Percentiles rank a stretch among this genome's conserved stretches.
These are phyloP conservation scores for Cercospora citrullina DNA, from an alignment of 2,329 filamentous ascomycete genomes.

Conservation along the genomic window DNA sequence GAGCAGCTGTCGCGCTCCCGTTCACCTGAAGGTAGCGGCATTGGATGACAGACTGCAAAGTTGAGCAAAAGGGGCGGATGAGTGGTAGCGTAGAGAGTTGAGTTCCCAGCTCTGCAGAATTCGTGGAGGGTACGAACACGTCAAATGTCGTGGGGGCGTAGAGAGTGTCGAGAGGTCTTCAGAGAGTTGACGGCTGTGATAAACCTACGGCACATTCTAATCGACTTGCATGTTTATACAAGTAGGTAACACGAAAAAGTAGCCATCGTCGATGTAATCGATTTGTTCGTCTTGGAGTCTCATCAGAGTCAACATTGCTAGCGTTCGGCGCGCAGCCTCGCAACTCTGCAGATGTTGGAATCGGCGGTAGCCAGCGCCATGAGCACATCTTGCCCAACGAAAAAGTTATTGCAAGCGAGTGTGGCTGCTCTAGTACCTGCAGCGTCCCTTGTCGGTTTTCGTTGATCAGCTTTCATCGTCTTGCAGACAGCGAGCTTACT, in stretches of 20 bases:
- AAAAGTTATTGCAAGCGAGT: neutral
- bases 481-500: neutral
- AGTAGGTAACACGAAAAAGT: neutral
- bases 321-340: neutral
- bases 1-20: neutral
- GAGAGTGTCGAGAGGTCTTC: neutral
- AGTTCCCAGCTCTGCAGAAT: neutral
- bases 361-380: neutral
- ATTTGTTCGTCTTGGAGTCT: neutral
- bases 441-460: neutral
- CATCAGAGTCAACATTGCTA: neutral
- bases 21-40: neutral
- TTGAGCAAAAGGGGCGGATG: neutral
- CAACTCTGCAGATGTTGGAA: neutral
- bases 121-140: neutral
- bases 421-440: neutral
- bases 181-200: neutral
- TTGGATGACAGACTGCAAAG: neutral
- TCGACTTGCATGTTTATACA: neutral
- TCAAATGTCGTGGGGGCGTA: neutral
- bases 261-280: neutral
- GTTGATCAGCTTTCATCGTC: neutral
- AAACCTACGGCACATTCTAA: neutral
- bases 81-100: neutral
- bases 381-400: neutral